Conservation (phyloP, 768 basidiomycete species). For the Mycena rosella region DNA sequence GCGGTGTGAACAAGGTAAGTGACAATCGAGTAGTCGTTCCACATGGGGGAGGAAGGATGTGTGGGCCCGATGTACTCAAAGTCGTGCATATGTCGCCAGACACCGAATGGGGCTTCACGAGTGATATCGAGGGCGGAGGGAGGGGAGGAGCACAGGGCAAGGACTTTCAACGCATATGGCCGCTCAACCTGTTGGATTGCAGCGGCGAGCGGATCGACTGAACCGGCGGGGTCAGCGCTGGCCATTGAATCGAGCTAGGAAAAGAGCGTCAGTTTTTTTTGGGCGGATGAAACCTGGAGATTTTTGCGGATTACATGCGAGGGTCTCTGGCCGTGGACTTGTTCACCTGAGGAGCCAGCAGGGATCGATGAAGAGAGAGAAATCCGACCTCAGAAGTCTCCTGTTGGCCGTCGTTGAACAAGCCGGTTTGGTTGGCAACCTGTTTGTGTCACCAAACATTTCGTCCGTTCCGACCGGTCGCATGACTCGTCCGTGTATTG, state of each 20-base stretch:
- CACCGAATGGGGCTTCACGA: slow-evolving; percentile 1
- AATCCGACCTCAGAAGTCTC: slow-evolving; percentile 24
- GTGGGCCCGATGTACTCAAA: slow-evolving; percentile 32
- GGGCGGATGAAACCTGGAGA: slow-evolving; percentile 6
- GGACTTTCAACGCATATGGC: slow-evolving; percentile 21
- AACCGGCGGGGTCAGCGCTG: not conserved
- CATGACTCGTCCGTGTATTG: not conserved
- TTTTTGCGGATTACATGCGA: slow-evolving; percentile 2
- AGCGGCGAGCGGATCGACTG: slow-evolving; percentile 20
- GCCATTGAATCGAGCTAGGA: slow-evolving; percentile 29
- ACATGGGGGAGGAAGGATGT: slow-evolving; percentile 12
- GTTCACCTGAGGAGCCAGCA: slow-evolving; percentile 15
- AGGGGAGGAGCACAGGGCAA: slow-evolving; percentile 35
- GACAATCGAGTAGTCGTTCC: slow-evolving; percentile 32
- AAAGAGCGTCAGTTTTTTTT: slow-evolving; percentile 31
- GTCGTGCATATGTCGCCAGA: slow-evolving; percentile 25
- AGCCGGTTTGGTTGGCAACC: slow-evolving; percentile 28
- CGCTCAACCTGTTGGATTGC: slow-evolving; percentile 25
- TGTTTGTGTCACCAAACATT: slow-evolving; percentile 27
- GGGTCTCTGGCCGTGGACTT: not conserved
- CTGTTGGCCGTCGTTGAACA: slow-evolving; percentile 32
- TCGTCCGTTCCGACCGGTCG: too few species aligned
- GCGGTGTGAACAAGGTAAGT: slow-evolving; percentile 27
- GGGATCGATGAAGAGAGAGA: slow-evolving; percentile 17
- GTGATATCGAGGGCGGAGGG: slow-evolving; percentile 19